These are phyloP conservation scores for Leccinum angustisporum DNA, from an alignment of 1,284 basidiomycete species.

Conservation along the genomic window DNA sequence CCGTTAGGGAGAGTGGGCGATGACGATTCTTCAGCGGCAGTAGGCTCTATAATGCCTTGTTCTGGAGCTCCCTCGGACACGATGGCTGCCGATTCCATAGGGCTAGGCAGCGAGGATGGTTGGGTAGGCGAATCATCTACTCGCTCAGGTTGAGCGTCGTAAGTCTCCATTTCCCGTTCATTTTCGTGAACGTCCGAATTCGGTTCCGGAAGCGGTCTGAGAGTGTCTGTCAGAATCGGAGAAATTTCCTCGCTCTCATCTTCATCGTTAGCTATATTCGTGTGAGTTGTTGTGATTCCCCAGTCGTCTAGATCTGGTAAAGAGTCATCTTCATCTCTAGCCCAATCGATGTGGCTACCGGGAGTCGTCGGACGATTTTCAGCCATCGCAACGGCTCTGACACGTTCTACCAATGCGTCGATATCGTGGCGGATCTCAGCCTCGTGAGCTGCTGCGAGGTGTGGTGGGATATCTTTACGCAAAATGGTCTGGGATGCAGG, in stretches of 20 bases:
- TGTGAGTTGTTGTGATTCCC: slow-evolving; percentile 55
- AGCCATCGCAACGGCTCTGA: slow-evolving; percentile 67
- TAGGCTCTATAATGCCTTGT: slow-evolving; percentile 6
- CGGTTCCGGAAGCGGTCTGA: slow-evolving; percentile 62
- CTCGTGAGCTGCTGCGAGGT: slow-evolving; percentile 45
- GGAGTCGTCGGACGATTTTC: slow-evolving; percentile 66
- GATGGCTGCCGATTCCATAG: slow-evolving; percentile 1
- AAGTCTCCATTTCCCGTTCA: slow-evolving; percentile 25
- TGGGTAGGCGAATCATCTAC: slow-evolving; percentile 8
- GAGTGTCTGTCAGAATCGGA: slow-evolving; percentile 63
- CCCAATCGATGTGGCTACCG: slow-evolving; percentile 81
- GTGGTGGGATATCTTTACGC: slow-evolving; percentile 61
- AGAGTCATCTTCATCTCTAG: slow-evolving; percentile 78
- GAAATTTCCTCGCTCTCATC: slow-evolving; percentile 51
- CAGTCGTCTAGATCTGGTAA: slow-evolving; percentile 81
- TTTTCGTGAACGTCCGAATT: slow-evolving; percentile 23
- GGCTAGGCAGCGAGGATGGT: slow-evolving; percentile 12
- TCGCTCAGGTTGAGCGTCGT: slow-evolving; percentile 13
- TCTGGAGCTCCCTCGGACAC: slow-evolving; percentile 5
- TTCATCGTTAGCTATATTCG: slow-evolving; percentile 12
- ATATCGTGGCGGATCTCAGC: slow-evolving; percentile 59
- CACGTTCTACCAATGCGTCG: slow-evolving; percentile 69
- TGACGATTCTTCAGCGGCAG: slow-evolving; percentile 8
- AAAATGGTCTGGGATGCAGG: slow-evolving; percentile 36
- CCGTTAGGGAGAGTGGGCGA: slow-evolving; percentile 14